These are phyloP conservation scores for Aegilops speltoides DNA, from an alignment of 176 grass and related monocot species.

Conservation along the genomic window DNA sequence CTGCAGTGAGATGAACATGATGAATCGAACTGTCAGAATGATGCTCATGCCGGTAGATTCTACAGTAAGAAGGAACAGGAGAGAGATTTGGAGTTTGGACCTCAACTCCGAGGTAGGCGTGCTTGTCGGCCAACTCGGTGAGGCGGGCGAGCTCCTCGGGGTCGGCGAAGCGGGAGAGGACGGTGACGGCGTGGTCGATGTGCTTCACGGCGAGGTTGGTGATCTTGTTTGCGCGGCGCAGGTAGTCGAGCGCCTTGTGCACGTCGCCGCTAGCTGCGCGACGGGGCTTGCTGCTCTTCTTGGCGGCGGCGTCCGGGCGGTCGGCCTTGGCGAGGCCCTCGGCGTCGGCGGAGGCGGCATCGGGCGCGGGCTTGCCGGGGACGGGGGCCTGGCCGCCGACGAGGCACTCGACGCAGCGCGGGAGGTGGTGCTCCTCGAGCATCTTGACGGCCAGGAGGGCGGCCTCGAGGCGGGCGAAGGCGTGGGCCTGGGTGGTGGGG, in stretches of 20 bases:
- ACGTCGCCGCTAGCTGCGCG: neutral
- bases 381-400: neutral
- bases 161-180: neutral
- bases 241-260: neutral
- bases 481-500: neutral
- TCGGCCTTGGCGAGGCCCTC: neutral
- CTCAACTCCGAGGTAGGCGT: neutral
- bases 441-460: neutral
- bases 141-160: neutral
- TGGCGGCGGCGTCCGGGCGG: neutral
- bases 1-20: neutral
- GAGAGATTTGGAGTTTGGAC: neutral
- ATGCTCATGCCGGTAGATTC: neutral
- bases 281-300: too few relatives aligned
- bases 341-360: neutral
- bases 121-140: neutral
- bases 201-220: neutral
- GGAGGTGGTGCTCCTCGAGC: neutral
- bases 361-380: neutral
- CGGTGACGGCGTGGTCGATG: neutral
- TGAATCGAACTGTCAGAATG: neutral
- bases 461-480: neutral
- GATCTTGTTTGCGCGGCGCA: neutral
- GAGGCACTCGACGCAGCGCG: neutral
- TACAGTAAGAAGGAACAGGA: neutral